Base-by-base conservation (phyloP, 2,329 filamentous ascomycete genomes). In the Stenocarpella maydis region DNA sequence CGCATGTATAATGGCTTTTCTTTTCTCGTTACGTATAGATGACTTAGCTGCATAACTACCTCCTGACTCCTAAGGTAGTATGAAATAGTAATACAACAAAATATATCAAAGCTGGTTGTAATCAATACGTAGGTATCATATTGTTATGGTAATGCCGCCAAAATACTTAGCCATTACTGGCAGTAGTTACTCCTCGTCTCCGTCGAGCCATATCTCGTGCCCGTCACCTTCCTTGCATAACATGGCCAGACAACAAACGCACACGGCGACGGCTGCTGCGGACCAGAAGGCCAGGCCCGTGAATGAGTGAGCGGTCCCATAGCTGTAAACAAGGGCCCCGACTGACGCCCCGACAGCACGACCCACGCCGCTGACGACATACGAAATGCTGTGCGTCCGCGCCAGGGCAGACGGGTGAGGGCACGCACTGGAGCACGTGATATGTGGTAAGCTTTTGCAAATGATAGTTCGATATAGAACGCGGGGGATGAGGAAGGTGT, bases 201-300 rank as follows among this genome's bases (percentile, higher is more conserved):
- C 54, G 8, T 60, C 54, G 43, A 60, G 54, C 54, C 54, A 60
- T 31, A 60, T 60, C 37, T 60, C 54, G 6, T 60, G 54, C 21
- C 54, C 54, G 15, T 60, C 54, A 24, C 54, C 54, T 31, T 60
- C 15, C 39, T 60, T 60, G 39, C 54, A 60, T 17, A 9, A 15
- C 54, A 60, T 60, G 17, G 54, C 54, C 24, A 60, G 15, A 45
- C 39, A 60, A 43, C 39, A 60, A 15, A 28, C 26, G 8, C 54
- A 60, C 17, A 60, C 54, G 24, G 21, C 24, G 9, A 60, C 54
- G 24, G 54, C 54, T 31, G 54, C 54, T 21, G 54, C 54, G 8
- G 54, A 60, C 54, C 54, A 60, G 54, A 60, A 60, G 17, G 54
- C 54, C 54, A 60, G 43, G 24, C 54, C 54, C 24, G 54, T 60